A percentile compares a stretch with the other conserved stretches of the same genome.
Evolutionary conservation across 2,329 filamentous ascomycete species (phyloP).

Genomic region (Talaromyces rugulosus): DNA sequence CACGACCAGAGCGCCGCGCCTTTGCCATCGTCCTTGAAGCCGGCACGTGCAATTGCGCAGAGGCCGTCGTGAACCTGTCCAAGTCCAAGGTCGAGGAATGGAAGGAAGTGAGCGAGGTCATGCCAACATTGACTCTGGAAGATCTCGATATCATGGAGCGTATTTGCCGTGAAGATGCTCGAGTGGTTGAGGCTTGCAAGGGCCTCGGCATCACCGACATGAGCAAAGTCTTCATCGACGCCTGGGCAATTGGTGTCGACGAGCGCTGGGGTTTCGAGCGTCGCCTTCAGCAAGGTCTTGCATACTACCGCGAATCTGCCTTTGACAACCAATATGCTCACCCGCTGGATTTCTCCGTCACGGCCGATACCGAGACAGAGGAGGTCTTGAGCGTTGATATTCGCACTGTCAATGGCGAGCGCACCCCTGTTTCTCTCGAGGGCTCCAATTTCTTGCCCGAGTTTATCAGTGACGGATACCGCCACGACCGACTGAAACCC

Average conservation of each 20-base stretch:
- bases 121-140: constrained; percentile 40
- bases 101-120: constrained; percentile 41
- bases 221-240: constrained; percentile 94
- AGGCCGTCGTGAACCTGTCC: constrained; percentile 25
- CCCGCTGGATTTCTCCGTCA: constrained; percentile 88
- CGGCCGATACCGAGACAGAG: constrained; percentile 76
- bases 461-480: constrained; percentile 70
- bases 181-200: constrained; percentile 29
- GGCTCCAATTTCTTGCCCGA: constrained; percentile 55
- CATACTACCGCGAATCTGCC: constrained; percentile 56
- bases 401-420: constrained; percentile 69
- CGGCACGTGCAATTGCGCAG: constrained; percentile 21
- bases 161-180: constrained; percentile 26
- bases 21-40: constrained; percentile 48
- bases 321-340: constrained; percentile 85
- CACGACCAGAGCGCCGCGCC: constrained; percentile 30
- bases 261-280: constrained; percentile 49
- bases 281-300: constrained; percentile 54
- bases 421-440: constrained; percentile 60
- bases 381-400: constrained; percentile 80
- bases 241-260: constrained; percentile 39
- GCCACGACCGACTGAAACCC: constrained; percentile 72
- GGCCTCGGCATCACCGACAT: constrained; percentile 57
- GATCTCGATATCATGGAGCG: constrained; percentile 33
- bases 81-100: constrained; percentile 23